Conservation (phyloP, 2,329 filamentous ascomycete genomes). For the Ophiostoma sp. region DNA sequence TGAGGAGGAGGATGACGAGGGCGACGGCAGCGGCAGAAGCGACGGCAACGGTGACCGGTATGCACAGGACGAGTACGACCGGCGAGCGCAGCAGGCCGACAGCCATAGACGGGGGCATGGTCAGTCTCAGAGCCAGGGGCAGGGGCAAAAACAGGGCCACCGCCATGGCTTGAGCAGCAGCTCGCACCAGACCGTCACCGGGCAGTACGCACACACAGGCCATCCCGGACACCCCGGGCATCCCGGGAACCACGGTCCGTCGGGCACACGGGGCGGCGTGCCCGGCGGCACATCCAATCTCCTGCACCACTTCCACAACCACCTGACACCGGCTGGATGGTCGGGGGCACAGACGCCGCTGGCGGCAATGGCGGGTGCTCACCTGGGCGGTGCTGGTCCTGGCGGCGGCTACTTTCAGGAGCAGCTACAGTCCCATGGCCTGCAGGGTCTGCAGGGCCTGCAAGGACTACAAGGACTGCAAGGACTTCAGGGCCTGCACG, state of each 20-base stretch:
- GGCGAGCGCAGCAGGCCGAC: conserved; percentile 26
- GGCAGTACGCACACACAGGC: conserved; percentile 40
- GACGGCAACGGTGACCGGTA: conserved; percentile 31
- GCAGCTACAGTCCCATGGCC: background rate
- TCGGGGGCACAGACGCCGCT: conserved; percentile 75
- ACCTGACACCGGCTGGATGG: conserved; percentile 59
- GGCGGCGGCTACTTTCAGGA: conserved; percentile 21
- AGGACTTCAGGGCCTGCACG: conserved; percentile 5
- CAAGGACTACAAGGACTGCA: background rate
- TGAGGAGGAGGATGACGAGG: conserved; percentile 34
- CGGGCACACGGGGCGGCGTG: conserved; percentile 44
- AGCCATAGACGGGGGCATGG: conserved; percentile 23
- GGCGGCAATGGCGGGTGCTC: conserved; percentile 70
- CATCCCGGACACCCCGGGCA: conserved; percentile 29
- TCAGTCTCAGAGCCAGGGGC: conserved; percentile 32
- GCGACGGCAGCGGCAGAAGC: conserved; percentile 31
- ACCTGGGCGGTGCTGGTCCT: conserved; percentile 42
- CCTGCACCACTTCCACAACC: conserved; percentile 71
- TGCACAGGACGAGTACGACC: conserved; percentile 29
- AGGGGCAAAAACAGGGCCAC: conserved; percentile 27
- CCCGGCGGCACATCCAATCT: conserved; percentile 70
- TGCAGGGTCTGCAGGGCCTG: background rate
- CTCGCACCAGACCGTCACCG: conserved; percentile 33
- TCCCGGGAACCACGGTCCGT: conserved; percentile 37
- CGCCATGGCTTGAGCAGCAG: conserved; percentile 29